Conservation (phyloP, 495 filamentous ascomycete species). For the Penicillium subrubescens region DNA sequence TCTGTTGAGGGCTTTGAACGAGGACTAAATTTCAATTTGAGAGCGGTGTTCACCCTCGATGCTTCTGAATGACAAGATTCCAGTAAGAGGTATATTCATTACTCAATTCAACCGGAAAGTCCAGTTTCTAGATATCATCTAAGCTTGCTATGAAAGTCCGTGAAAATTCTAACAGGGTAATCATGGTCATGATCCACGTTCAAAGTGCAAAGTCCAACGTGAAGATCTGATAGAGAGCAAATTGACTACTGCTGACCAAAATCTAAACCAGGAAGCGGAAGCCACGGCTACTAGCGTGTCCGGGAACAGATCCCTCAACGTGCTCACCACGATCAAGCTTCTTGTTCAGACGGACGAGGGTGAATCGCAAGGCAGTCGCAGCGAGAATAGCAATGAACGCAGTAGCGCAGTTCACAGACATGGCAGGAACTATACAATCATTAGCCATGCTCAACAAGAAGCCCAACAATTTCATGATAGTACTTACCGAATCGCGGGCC, state of each 20-base stretch:
- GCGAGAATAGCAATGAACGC: constrained; percentile 65
- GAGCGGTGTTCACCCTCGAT: background rate
- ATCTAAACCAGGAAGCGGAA: constrained; percentile 58
- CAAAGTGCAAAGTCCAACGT: background rate
- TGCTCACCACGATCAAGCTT: constrained; percentile 62
- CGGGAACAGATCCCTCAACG: constrained; percentile 48
- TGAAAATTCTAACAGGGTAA: background rate
- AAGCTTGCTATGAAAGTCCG: background rate
- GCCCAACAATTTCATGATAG: background rate
- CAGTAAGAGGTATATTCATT: background rate
- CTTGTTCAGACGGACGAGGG: constrained; percentile 70
- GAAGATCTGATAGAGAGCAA: background rate
- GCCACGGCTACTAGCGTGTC: constrained; percentile 57
- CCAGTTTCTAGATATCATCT: background rate
- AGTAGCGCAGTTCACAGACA: constrained; percentile 73
- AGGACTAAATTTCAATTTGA: background rate
- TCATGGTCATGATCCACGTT: background rate
- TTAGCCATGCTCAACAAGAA: background rate
- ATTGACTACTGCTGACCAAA: background rate
- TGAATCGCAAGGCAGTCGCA: constrained; percentile 64
- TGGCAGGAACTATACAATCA: constrained; percentile 56
- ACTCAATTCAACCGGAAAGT: background rate
- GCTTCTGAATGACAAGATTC: background rate
- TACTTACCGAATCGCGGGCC: constrained; percentile 43
- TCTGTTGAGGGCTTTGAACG: background rate